Percentiles rank a stretch among this genome's conserved stretches.
Evolutionary conservation across 345 rosid species (phyloP).

Genomic region (Euclidium syriacum): DNA sequence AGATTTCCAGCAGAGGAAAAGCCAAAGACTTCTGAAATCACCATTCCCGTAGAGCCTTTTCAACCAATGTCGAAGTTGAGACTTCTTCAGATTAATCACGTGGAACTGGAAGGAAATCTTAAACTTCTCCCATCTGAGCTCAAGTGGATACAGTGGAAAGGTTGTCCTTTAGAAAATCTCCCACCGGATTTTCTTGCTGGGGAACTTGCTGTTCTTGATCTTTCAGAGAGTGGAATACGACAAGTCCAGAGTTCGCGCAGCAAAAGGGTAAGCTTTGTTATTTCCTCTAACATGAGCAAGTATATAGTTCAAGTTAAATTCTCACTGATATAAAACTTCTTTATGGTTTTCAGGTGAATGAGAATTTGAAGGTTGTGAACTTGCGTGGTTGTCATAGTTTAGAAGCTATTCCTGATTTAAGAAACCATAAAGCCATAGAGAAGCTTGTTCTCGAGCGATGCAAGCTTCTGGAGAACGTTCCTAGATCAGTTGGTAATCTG

Average conservation of each 20-base stretch:
- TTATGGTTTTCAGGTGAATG: too few species aligned
- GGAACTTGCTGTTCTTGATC: conserved; percentile 51
- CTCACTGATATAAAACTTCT: background rate
- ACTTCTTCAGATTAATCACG: conserved; percentile 48
- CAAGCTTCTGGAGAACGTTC: background rate
- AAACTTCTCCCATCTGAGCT: conserved; percentile 36
- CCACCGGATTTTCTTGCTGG: conserved; percentile 36
- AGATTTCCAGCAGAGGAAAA: background rate
- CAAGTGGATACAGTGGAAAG: conserved; percentile 58
- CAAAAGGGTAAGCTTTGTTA: conserved; percentile 25
- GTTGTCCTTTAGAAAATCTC: conserved; percentile 38
- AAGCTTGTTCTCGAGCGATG: conserved; percentile 1
- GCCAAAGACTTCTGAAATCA: background rate
- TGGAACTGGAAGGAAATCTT: conserved; percentile 39
- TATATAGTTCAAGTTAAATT: background rate
- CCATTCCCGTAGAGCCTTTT: conserved; percentile 30
- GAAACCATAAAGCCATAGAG: background rate
- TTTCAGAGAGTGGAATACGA: conserved; percentile 42
- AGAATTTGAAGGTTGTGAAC: background rate
- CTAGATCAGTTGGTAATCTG: background rate
- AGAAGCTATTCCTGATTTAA: background rate
- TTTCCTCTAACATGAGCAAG: background rate
- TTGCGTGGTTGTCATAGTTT: background rate
- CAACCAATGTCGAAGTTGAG: conserved; percentile 39
- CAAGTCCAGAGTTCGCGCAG: conserved; percentile 24